A percentile compares a stretch with the other conserved stretches of the same genome.
Conservation (phyloP, 495 filamentous ascomycete genomes). For the Acidiella bohemica region DNA sequence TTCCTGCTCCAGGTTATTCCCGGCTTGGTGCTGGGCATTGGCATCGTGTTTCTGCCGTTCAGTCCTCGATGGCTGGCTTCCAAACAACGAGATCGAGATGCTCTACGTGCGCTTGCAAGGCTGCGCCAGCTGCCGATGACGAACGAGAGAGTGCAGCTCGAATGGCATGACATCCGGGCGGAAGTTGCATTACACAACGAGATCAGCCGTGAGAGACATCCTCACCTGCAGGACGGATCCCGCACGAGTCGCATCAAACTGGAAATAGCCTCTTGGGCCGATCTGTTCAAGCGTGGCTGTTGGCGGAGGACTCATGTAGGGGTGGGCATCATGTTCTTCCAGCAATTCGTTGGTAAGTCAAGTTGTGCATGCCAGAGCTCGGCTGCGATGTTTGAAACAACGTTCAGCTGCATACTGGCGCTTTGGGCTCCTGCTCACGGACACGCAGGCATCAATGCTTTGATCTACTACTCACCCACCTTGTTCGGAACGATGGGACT, state of each 20-base stretch:
- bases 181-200: slow-evolving; percentile 24
- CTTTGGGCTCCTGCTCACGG: no score
- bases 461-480: slow-evolving; percentile 42
- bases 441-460: slow-evolving; percentile 15
- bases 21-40: slow-evolving; percentile 23
- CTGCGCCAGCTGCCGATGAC: slow-evolving; percentile 20
- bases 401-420: no score
- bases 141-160: slow-evolving; percentile 21
- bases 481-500: slow-evolving; percentile 47
- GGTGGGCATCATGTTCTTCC: slow-evolving; percentile 42
- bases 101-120: slow-evolving; percentile 19
- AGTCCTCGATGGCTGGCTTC: slow-evolving; percentile 25
- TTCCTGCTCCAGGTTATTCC: slow-evolving; percentile 26
- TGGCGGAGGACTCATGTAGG: slow-evolving; percentile 45
- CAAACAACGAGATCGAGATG: slow-evolving; percentile 23
- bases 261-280: slow-evolving; percentile 20
- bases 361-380: no score
- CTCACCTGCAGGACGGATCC: slow-evolving; percentile 16
- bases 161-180: slow-evolving; percentile 26
- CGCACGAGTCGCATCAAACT: slow-evolving; percentile 12
- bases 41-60: slow-evolving; percentile 24
- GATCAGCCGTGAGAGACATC: slow-evolving; percentile 19
- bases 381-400: no score
- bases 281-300: slow-evolving; percentile 33
- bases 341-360: slow-evolving; percentile 26